A percentile compares a stretch with the other conserved stretches of the same genome.
phyloP scores from a whole-genome alignment of 2,329 filamentous ascomycete genomes.

The Capronia americana region DNA sequence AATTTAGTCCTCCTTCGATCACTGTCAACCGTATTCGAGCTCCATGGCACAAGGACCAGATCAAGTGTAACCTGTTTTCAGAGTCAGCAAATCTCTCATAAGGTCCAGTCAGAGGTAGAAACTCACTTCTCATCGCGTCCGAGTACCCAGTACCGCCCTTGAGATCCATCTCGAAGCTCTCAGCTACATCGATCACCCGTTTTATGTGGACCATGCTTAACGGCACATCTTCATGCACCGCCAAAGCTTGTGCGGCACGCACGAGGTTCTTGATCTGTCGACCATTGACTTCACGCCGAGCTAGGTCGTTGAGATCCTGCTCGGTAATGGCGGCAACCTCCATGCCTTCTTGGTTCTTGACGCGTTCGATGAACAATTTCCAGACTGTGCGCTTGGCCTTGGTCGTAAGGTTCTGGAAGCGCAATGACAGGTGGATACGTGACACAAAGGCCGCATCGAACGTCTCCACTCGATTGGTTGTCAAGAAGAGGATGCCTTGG shows the following conservation, averaged over 20 bases:
- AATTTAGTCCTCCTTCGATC: background rate
- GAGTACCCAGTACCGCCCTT: conserved; percentile 80
- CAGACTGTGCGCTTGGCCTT: conserved; percentile 81
- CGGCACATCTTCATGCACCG: conserved; percentile 73
- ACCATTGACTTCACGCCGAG: conserved; percentile 72
- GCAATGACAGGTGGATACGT: conserved; percentile 75
- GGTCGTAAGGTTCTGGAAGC: conserved; percentile 75
- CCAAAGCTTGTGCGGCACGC: conserved; percentile 80
- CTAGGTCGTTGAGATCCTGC: conserved; percentile 58
- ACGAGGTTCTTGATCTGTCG: conserved; percentile 88
- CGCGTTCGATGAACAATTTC: conserved; percentile 80
- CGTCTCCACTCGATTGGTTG: conserved; percentile 83
- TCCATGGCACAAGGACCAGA: background rate
- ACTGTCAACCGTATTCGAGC: background rate
- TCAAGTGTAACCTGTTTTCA: conserved; percentile 33
- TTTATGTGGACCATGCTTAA: conserved; percentile 81
- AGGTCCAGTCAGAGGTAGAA: background rate
- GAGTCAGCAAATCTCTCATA: conserved; percentile 17
- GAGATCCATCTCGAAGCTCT: conserved; percentile 82
- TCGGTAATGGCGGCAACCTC: conserved; percentile 56
- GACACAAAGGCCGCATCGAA: conserved; percentile 92
- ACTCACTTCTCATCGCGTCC: conserved; percentile 82
- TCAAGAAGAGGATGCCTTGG: conserved; percentile 87
- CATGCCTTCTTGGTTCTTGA: conserved; percentile 68
- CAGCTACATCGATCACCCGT: conserved; percentile 81